These are phyloP conservation scores for Fusarium albidum DNA, from an alignment of 2,329 filamentous ascomycete species.

Conservation along the genomic window DNA sequence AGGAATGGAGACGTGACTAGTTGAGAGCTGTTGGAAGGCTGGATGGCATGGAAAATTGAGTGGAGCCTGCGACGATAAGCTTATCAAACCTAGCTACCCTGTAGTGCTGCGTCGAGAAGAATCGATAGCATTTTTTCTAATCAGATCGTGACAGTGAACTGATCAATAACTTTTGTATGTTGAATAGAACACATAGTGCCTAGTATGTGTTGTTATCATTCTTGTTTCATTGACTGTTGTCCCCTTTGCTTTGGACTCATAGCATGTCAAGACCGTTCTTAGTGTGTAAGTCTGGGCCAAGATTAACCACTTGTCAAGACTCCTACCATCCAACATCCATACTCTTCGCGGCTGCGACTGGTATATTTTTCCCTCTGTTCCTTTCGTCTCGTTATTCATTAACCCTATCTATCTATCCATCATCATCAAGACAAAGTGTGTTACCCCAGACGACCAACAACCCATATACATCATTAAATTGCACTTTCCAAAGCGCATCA, in stretches of 20 bases:
- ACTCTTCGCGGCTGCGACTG: too few species aligned
- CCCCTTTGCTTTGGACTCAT: too few species aligned
- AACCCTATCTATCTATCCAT: constrained; percentile 24
- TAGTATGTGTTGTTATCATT: too few species aligned
- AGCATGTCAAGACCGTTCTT: too few species aligned
- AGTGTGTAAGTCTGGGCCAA: too few species aligned
- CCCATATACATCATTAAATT: constrained; percentile 25
- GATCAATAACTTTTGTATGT: too few species aligned
- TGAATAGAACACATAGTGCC: too few species aligned
- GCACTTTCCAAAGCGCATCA: constrained; percentile 45
- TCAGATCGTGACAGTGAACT: too few species aligned
- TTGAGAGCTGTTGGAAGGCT: constrained; percentile 25
- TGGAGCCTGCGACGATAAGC: constrained; percentile 31
- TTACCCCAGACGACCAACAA: constrained; percentile 18
- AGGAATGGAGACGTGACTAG: constrained; percentile 12
- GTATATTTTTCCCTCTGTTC: too few species aligned
- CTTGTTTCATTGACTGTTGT: too few species aligned
- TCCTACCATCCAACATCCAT: too few species aligned
- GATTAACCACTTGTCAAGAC: too few species aligned
- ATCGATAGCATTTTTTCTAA: not conserved
- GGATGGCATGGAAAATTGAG: constrained; percentile 23
- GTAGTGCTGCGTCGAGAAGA: not conserved
- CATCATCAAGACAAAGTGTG: constrained; percentile 16
- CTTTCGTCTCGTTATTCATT: constrained; percentile 36
- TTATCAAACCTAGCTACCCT: constrained; percentile 30